These are phyloP conservation scores for Prototheca cutis DNA, from an alignment of 163 green algal genomes.

Conservation along the genomic window DNA sequence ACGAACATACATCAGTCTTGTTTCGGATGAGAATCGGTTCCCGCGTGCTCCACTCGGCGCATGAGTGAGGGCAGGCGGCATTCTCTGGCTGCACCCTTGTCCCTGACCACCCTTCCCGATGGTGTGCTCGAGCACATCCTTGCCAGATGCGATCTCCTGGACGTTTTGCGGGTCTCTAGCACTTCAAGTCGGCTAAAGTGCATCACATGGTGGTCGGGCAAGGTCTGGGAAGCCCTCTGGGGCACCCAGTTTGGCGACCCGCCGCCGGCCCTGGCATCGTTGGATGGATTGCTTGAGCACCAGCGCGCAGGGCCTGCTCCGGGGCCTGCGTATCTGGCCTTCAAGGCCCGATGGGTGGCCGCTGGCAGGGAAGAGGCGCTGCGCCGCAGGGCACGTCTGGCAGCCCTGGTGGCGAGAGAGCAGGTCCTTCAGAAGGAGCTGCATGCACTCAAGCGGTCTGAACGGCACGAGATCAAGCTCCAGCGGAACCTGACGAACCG, in stretches of 20 bases:
- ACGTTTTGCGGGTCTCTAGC: background rate
- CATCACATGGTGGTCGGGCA: background rate
- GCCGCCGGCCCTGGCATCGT: background rate
- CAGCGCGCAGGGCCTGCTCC: background rate
- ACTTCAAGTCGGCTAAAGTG: background rate
- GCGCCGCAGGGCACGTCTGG: background rate
- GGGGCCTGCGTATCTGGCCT: background rate
- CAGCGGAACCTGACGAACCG: background rate
- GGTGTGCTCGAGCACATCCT: background rate
- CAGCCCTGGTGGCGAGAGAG: background rate
- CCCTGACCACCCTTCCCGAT: background rate
- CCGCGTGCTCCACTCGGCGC: too few species aligned
- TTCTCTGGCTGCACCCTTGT: too few species aligned
- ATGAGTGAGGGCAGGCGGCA: too few species aligned
- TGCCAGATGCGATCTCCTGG: background rate
- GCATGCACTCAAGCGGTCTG: background rate
- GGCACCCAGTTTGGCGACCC: background rate
- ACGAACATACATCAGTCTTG: too few species aligned
- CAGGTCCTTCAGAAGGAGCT: conserved; percentile 1
- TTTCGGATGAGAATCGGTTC: too few species aligned
- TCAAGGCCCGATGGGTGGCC: background rate
- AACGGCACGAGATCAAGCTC: background rate
- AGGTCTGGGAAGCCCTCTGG: background rate
- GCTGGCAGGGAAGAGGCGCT: background rate
- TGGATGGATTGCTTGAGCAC: background rate